Conservation (phyloP, 1,139 yeast genomes). For the Citeromyces hawaiiensis region DNA sequence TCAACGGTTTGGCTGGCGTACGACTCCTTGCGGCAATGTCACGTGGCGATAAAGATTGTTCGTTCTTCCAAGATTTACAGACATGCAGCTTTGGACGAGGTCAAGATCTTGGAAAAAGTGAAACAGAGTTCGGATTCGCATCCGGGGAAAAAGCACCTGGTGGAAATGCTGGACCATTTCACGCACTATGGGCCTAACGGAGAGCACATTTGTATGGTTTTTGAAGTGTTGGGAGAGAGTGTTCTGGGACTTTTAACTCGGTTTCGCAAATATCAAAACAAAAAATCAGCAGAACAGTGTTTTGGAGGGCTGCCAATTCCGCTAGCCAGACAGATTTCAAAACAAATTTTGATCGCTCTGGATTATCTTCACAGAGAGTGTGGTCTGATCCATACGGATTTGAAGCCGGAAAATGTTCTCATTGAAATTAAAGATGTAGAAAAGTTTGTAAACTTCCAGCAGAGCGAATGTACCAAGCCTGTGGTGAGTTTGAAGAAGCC, state of each 20-base stretch:
- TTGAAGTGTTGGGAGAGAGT: slow-evolving; percentile 95
- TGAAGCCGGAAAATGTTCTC: slow-evolving; percentile 83
- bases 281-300: background rate
- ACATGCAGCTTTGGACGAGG: slow-evolving; percentile 71
- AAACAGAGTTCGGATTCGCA: slow-evolving; percentile 23
- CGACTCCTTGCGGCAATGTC: slow-evolving; percentile 31
- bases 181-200: slow-evolving; percentile 66
- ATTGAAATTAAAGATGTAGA: slow-evolving; percentile 73
- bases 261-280: slow-evolving; percentile 39
- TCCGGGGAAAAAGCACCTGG: slow-evolving; percentile 53
- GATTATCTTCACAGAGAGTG: slow-evolving; percentile 76
- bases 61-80: slow-evolving; percentile 59
- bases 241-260: slow-evolving; percentile 81
- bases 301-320: slow-evolving; percentile 59
- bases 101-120: slow-evolving; percentile 39
- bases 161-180: slow-evolving; percentile 53
- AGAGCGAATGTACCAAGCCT: slow-evolving; percentile 15
- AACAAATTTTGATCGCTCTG: slow-evolving; percentile 61
- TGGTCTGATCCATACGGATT: slow-evolving; percentile 86
- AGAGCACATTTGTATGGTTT: slow-evolving; percentile 66
- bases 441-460: slow-evolving; percentile 44
- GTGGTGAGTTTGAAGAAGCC: slow-evolving; percentile 24
- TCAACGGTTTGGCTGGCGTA: slow-evolving; percentile 71
- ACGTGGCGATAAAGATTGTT: slow-evolving; percentile 70
- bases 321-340: slow-evolving; percentile 69